Evolutionary conservation across 768 basidiomycete genomes (phyloP).

Genomic region (Termitomyces titanicus): DNA sequence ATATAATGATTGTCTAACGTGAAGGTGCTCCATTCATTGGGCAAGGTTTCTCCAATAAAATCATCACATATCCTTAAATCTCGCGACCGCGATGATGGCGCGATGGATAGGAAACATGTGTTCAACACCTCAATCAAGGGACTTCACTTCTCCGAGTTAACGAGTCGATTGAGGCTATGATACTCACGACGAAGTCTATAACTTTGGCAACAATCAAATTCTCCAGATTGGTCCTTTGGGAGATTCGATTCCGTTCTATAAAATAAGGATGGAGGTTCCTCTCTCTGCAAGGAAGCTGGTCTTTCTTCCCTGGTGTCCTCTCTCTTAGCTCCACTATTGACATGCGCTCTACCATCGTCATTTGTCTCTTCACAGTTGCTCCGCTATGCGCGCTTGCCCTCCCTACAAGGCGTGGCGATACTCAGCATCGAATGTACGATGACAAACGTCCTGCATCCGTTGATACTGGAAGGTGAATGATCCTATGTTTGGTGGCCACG

Average conservation of each 20-base stretch:
- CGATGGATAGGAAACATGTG: neutral
- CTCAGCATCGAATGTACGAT: neutral
- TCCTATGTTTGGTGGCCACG: neutral
- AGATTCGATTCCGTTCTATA: neutral
- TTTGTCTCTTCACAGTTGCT: neutral
- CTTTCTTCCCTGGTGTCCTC: neutral
- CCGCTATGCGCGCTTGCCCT: neutral
- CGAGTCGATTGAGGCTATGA: too few species aligned
- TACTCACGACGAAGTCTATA: too few species aligned
- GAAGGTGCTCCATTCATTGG: too few species aligned
- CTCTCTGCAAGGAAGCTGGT: neutral
- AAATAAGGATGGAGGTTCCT: neutral
- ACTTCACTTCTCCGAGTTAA: neutral
- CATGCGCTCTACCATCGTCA: neutral
- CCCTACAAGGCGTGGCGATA: neutral
- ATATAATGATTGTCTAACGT: neutral
- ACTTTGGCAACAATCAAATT: too few species aligned
- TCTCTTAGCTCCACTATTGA: neutral
- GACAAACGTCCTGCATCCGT: neutral
- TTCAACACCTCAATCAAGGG: neutral
- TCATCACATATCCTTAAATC: too few species aligned
- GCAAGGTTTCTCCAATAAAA: too few species aligned
- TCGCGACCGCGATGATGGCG: too few species aligned
- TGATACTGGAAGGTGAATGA: neutral
- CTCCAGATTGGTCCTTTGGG: neutral